phyloP scores from a whole-genome alignment of 768 basidiomycete species.

The Pleurotus tuoliensis region DNA sequence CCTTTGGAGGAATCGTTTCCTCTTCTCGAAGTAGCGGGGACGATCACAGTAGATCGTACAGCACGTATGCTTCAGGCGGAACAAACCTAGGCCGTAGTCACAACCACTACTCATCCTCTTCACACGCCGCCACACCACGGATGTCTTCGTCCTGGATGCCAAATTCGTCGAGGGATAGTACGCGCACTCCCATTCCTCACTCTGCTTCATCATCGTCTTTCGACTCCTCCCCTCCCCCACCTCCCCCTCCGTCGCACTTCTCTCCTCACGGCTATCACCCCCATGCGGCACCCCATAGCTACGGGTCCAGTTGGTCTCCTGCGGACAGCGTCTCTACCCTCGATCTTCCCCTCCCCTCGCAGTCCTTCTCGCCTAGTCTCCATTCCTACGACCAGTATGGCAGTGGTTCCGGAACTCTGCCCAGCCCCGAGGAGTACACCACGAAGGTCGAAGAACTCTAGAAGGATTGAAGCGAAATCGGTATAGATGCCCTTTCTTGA shows the following conservation, averaged over 20 bases:
- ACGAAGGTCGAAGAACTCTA: constrained; percentile 8
- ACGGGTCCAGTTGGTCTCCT: constrained; percentile 39
- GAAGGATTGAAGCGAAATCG: not conserved
- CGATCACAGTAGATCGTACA: constrained; percentile 5
- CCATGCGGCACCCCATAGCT: constrained; percentile 24
- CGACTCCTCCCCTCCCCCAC: constrained; percentile 9
- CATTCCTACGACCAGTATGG: constrained; percentile 30
- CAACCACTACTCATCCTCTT: not conserved
- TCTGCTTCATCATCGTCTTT: constrained; percentile 27
- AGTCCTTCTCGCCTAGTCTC: constrained; percentile 25
- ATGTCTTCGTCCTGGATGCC: constrained; percentile 32
- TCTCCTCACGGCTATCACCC: constrained; percentile 30
- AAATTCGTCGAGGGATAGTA: constrained; percentile 27
- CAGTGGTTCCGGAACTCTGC: constrained; percentile 29
- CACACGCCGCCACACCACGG: not conserved
- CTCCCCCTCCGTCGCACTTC: constrained; percentile 24
- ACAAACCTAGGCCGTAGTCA: not conserved
- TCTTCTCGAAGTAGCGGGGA: constrained; percentile 29
- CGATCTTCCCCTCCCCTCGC: constrained; percentile 29
- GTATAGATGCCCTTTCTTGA: constrained; percentile 4
- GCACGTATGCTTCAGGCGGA: not conserved
- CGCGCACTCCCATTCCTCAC: constrained; percentile 27
- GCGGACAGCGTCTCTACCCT: constrained; percentile 23
- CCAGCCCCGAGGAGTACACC: constrained; percentile 41
- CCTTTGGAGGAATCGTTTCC: constrained; percentile 24